These are phyloP conservation scores for Metarhizium album DNA, from an alignment of 2,329 filamentous ascomycete species.

Conservation along the genomic window DNA sequence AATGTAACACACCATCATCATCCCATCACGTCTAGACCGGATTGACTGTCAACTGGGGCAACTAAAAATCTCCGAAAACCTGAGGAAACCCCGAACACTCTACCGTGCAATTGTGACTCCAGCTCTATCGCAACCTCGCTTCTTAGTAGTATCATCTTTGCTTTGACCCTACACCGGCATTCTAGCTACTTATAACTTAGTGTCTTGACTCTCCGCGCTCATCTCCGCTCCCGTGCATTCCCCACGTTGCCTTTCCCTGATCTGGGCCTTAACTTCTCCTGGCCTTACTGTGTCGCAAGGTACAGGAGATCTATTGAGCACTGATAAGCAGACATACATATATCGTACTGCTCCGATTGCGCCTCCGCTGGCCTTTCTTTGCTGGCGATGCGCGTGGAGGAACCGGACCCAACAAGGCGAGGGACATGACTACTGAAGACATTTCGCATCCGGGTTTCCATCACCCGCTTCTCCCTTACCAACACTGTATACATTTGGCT, in stretches of 20 bases:
- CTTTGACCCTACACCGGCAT: not conserved
- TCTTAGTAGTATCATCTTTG: not conserved
- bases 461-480: not conserved
- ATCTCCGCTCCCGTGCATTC: not conserved
- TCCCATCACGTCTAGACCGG: no score
- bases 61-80: no score
- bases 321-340: no score
- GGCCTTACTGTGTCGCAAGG: no score
- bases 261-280: not conserved
- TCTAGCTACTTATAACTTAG: not conserved
- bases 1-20: no score
- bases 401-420: not conserved
- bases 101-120: no score
- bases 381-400: not conserved
- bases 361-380: no score
- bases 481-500: not conserved
- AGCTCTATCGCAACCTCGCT: no score
- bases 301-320: no score
- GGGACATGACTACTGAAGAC: not conserved
- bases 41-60: no score
- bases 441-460: not conserved
- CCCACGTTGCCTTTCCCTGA: not conserved
- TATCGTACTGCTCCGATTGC: no score
- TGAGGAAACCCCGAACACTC: no score
- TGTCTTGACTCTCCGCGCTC: not conserved